phyloP scores from a whole-genome alignment of 2,329 filamentous ascomycete genomes.

The Penicillium sp. region DNA sequence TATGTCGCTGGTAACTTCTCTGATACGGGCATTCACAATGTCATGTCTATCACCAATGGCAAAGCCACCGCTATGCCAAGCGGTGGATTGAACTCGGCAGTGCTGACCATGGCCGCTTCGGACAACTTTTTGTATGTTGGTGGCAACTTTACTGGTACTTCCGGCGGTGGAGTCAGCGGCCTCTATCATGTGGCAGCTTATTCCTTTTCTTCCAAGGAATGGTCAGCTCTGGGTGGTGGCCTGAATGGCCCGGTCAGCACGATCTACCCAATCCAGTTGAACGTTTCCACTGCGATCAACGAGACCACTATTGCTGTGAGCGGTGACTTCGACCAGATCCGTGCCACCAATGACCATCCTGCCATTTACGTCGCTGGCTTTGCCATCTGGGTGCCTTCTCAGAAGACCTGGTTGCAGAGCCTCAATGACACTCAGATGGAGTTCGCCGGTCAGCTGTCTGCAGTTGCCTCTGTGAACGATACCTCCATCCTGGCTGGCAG shows the following conservation, averaged over 20 bases:
- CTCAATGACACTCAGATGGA: slow-evolving; percentile 60
- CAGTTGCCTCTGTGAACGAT: slow-evolving; percentile 58
- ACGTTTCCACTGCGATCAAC: slow-evolving; percentile 62
- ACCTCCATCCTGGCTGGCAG: slow-evolving; percentile 74
- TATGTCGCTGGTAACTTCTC: slow-evolving; percentile 86
- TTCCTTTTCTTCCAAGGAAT: slow-evolving; percentile 62
- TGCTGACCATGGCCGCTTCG: slow-evolving; percentile 66
- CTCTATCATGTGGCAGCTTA: slow-evolving; percentile 75
- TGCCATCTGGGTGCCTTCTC: slow-evolving; percentile 85
- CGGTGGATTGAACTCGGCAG: slow-evolving; percentile 73
- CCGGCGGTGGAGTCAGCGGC: slow-evolving; percentile 56
- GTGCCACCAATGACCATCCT: slow-evolving; percentile 59
- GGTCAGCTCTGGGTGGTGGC: slow-evolving; percentile 77
- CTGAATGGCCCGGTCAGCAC: slow-evolving; percentile 72
- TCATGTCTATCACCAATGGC: slow-evolving; percentile 67
- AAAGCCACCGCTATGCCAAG: slow-evolving; percentile 59
- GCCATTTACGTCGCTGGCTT: slow-evolving; percentile 67
- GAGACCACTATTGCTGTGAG: slow-evolving; percentile 75
- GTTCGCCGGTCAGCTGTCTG: slow-evolving; percentile 68
- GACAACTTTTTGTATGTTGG: slow-evolving; percentile 70
- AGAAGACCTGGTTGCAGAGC: slow-evolving; percentile 82
- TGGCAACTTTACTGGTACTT: slow-evolving; percentile 75
- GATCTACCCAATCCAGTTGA: slow-evolving; percentile 73
- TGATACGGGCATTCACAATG: slow-evolving; percentile 63
- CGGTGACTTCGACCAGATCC: slow-evolving; percentile 71